Evolutionary conservation across 345 rosid species (phyloP).

Genomic region (Murraya paniculata): DNA sequence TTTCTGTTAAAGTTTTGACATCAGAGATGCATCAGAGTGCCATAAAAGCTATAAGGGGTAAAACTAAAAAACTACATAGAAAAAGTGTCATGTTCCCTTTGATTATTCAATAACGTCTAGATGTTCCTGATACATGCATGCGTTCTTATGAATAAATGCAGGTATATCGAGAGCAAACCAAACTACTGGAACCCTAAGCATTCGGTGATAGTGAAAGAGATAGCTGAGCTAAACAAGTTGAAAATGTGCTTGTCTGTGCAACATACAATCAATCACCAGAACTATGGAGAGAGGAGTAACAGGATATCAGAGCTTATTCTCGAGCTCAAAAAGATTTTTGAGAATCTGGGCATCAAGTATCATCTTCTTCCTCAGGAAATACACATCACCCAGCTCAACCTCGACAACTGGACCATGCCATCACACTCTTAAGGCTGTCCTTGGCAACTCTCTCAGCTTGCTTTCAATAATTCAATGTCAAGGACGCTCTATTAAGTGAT

Average conservation of each 20-base stretch:
- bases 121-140: too few relatives aligned
- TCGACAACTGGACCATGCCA: not conserved
- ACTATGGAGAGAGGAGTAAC: constrained; percentile 43
- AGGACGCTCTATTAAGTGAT: too few relatives aligned
- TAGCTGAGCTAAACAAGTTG: constrained; percentile 50
- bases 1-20: too few relatives aligned
- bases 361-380: constrained; percentile 56
- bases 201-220: constrained; percentile 40
- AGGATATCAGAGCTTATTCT: constrained; percentile 46
- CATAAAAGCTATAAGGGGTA: too few relatives aligned
- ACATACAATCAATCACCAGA: constrained; percentile 66
- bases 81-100: too few relatives aligned
- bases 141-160: constrained; percentile 3
- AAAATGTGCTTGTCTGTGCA: constrained; percentile 38
- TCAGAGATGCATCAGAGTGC: too few relatives aligned
- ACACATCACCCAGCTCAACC: constrained; percentile 34
- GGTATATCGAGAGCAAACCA: constrained; percentile 59
- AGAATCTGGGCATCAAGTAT: constrained; percentile 46
- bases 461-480: too few relatives aligned
- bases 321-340: constrained; percentile 52
- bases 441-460: too few relatives aligned
- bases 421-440: not conserved
- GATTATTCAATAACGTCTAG: too few relatives aligned
- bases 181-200: constrained; percentile 57
- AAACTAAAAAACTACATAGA: too few relatives aligned